Percentiles rank a stretch among this genome's conserved stretches.
These are phyloP conservation scores for Grigorovia jiainica DNA, from an alignment of 805 yeast species.

Conservation along the genomic window DNA sequence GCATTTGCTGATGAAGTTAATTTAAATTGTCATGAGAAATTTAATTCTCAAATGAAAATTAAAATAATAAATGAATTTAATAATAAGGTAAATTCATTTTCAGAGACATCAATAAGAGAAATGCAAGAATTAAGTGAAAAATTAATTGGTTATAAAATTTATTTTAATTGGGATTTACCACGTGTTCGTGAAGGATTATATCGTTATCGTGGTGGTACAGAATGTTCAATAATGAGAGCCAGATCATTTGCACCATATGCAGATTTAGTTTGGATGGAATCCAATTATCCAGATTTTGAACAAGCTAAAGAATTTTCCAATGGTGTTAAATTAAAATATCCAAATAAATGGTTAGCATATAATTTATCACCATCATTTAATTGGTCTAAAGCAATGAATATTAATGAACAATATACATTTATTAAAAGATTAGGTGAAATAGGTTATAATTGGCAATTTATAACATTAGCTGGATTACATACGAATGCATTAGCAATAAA, in stretches of 20 bases:
- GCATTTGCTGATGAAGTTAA: constrained; percentile 81
- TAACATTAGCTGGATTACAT: constrained; percentile 94
- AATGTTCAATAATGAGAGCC: constrained; percentile 95
- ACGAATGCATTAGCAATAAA: constrained; percentile 90
- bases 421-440: constrained; percentile 76
- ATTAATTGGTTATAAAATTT: constrained; percentile 70
- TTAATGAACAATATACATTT: constrained; percentile 82
- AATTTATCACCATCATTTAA: constrained; percentile 95
- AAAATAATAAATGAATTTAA: constrained; percentile 57
- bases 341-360: constrained; percentile 93
- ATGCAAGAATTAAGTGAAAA: constrained; percentile 69
- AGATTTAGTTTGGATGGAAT: constrained; percentile 97
- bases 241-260: constrained; percentile 92
- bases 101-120: constrained; percentile 67
- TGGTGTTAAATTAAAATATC: constrained; percentile 73
- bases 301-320: constrained; percentile 94
- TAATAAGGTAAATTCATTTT: constrained; percentile 60
- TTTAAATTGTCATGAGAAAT: constrained; percentile 14
- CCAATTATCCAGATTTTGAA: constrained; percentile 83
- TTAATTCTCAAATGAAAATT: constrained; percentile 52
- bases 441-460: constrained; percentile 96
- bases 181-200: constrained; percentile 96
- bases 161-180: constrained; percentile 91
- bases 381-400: constrained; percentile 91
- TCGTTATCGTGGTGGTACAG: constrained; percentile 92